Percentiles rank a stretch among this genome's conserved stretches.
phyloP scores from a whole-genome alignment of 2,329 filamentous ascomycete genomes.

The Beauveria rudraprayagi region DNA sequence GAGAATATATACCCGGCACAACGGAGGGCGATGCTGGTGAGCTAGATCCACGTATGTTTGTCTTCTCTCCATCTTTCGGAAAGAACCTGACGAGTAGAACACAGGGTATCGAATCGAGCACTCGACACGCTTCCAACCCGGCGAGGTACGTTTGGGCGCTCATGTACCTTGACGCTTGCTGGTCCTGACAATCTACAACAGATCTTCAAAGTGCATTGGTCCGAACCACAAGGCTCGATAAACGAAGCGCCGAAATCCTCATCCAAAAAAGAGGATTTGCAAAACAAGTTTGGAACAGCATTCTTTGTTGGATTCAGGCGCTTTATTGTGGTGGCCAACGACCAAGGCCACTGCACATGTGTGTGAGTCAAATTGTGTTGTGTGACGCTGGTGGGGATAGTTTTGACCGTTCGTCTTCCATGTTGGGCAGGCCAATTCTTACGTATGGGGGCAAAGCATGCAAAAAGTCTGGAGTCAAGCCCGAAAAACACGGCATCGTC shows the following conservation, averaged over 20 bases:
- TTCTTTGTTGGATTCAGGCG: constrained; percentile 45
- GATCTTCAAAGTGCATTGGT: constrained; percentile 51
- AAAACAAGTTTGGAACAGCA: constrained; percentile 26
- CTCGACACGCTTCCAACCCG: constrained; percentile 32
- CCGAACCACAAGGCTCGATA: constrained; percentile 38
- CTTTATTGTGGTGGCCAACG: constrained; percentile 46
- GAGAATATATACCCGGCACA: neutral
- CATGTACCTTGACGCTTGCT: neutral
- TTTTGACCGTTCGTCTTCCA: constrained; percentile 9
- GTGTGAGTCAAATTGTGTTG: constrained; percentile 34
- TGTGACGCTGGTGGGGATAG: neutral
- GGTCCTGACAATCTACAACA: constrained; percentile 17
- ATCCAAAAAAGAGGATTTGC: constrained; percentile 26
- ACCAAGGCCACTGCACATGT: constrained; percentile 46
- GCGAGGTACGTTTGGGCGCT: constrained; percentile 26
- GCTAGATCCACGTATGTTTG: constrained; percentile 30
- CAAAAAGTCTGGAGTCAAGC: constrained; percentile 44
- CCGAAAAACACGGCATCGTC: constrained; percentile 46
- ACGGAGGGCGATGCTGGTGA: constrained; percentile 15
- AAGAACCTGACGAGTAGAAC: neutral
- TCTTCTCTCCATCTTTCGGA: too few species aligned
- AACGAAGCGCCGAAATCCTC: constrained; percentile 20
- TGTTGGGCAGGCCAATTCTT: constrained; percentile 39
- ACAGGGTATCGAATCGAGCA: constrained; percentile 33
- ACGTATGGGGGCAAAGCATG: constrained; percentile 47